Evolutionary conservation across 2,329 filamentous ascomycete genomes (phyloP), one percentile per base, ranked within the genome.

Genomic region (Bipolaris bicolor): DNA sequence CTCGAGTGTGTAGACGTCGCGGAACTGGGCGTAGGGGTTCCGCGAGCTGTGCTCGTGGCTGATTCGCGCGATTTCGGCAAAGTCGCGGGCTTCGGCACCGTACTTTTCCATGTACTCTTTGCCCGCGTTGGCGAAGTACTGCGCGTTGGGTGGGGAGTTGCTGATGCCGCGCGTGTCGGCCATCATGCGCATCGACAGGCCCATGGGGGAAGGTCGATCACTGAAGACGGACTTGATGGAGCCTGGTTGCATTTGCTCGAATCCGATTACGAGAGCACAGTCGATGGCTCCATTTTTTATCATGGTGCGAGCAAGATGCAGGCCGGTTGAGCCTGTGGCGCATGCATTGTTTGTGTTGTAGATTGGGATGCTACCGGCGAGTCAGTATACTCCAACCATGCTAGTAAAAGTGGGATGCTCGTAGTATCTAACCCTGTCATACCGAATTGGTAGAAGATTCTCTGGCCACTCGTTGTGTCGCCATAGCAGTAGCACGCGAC

Each of bases 331-430:
- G 9, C 94, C 94, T 0, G 94, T 97, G 3, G 91, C 91, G 82
- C 94, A 97, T 81, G 97, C 96, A 83, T 97, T 97, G 84, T 97
- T 97, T 71, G 96, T 92, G 73, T 98, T 98, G 83, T 95, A 93
- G 75, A 98, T 92, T 70, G 94, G 94, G 67, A 98, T 97, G 13
- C 70, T 72, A 36, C 1, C 1, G 15, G 1, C 0, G 73, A 88
- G 40, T 66, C 34, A 68, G 49, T 33, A 24, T 26, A 5, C 13
- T 50, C 2, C 2, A 13, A 24, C 18, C n/a, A 24, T 11, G 13
- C 5, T n/a, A 16, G 15, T 1, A 3, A 15, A 24, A 18, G 5
- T 4, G 2, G 4, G 43, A 31, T 33, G 26, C 10, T 33, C 4
- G 43, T 46, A 33, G 26, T 43, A 10, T 55, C 68, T 7, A 64